Evolutionary conservation across 2,329 filamentous ascomycete species (phyloP).

Genomic region (Paramyrothecium roridum): DNA sequence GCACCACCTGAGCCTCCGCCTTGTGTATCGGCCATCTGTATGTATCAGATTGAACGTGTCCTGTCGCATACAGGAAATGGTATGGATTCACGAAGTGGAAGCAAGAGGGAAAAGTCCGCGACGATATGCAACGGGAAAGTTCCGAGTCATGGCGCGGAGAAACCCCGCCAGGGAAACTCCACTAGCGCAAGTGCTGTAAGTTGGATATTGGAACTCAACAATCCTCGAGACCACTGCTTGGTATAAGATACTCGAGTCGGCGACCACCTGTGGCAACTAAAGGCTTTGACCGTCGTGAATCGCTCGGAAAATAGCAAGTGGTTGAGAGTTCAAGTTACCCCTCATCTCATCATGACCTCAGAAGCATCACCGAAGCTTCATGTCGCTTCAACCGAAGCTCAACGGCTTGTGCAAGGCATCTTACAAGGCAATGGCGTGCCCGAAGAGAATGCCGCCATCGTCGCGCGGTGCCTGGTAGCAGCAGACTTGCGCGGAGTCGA

Average conservation of each 20-base stretch:
- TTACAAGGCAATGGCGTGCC: constrained; percentile 61
- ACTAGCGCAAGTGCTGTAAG: neutral
- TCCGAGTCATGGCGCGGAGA: neutral
- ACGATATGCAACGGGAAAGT: too few relatives aligned
- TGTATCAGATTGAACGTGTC: neutral
- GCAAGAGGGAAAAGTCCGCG: constrained; percentile 10
- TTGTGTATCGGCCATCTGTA: constrained; percentile 10
- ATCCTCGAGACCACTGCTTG: too few relatives aligned
- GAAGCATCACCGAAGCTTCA: constrained; percentile 16
- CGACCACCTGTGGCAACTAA: neutral
- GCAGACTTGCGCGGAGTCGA: constrained; percentile 78
- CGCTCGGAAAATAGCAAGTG: too few relatives aligned
- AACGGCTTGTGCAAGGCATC: constrained; percentile 48
- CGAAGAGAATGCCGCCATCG: constrained; percentile 52
- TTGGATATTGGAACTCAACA: neutral
- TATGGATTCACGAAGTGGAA: neutral
- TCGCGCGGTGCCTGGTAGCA: constrained; percentile 67
- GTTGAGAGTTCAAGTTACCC: too few relatives aligned
- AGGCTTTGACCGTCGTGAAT: neutral
- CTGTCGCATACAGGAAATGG: too few relatives aligned
- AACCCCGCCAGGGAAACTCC: neutral
- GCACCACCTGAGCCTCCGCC: constrained; percentile 1
- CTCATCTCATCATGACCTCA: constrained; percentile 1
- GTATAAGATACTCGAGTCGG: too few relatives aligned
- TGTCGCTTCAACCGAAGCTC: constrained; percentile 36